phyloP scores from a whole-genome alignment of 73 alveolate genomes.

The Tetrahymena thermophila region DNA sequence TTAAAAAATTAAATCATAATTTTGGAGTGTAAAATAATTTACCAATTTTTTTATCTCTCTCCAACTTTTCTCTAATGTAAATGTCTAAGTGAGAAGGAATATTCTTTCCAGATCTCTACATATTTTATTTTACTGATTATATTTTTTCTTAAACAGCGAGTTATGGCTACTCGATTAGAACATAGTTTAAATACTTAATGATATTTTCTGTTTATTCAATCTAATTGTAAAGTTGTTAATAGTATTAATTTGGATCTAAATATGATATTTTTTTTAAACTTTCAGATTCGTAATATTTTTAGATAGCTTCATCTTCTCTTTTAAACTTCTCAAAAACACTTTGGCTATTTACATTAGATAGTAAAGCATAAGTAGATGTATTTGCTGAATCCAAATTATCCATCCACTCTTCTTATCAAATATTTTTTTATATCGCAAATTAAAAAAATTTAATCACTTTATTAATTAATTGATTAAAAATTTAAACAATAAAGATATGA shows the following conservation, averaged over 20 bases:
- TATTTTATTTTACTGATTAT: background rate
- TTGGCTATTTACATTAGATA: background rate
- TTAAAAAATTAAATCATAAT: too few species aligned
- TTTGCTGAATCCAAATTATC: background rate
- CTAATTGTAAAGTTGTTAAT: background rate
- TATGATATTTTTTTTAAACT: background rate
- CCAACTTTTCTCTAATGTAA: background rate
- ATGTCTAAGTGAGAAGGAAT: background rate
- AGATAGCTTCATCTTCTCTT: background rate
- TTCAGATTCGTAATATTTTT: background rate
- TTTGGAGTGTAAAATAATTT: background rate
- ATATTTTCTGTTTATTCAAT: background rate
- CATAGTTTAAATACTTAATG: background rate
- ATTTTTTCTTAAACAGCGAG: background rate
- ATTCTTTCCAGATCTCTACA: background rate
- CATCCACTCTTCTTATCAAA: background rate
- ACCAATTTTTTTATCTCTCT: background rate
- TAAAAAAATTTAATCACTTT: too few species aligned
- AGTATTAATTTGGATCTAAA: background rate
- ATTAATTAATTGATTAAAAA: too few species aligned
- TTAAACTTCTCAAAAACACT: background rate
- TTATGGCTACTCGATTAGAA: background rate
- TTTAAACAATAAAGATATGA: too few species aligned
- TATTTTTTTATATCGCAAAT: background rate
- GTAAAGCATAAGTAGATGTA: background rate